Percentiles rank a stretch among this genome's conserved stretches.
Evolutionary conservation across 352 stramenopile species (phyloP).

Genomic region (Globisporangium alternatum): DNA sequence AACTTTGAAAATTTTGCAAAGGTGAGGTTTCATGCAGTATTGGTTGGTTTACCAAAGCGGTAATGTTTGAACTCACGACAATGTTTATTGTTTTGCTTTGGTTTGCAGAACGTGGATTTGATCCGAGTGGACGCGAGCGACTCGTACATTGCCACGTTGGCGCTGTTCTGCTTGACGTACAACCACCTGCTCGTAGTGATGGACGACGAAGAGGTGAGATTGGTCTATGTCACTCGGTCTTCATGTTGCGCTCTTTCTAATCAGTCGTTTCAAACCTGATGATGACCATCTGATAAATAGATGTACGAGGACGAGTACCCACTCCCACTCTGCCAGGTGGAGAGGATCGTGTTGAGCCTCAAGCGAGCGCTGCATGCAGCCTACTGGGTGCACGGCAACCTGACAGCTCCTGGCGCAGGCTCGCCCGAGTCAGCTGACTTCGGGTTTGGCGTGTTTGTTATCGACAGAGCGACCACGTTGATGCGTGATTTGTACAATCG

Average conservation of each 20-base stretch:
- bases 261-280: too few species aligned
- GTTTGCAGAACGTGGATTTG: slow-evolving; percentile 39
- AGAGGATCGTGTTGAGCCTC: slow-evolving; percentile 53
- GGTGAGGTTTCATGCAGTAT: slow-evolving; percentile 20
- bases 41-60: background rate
- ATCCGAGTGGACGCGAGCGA: slow-evolving; percentile 36
- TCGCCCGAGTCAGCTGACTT: slow-evolving; percentile 19
- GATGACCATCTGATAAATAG: slow-evolving; percentile 17
- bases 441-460: slow-evolving; percentile 51
- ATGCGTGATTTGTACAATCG: slow-evolving; percentile 67
- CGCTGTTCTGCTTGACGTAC: slow-evolving; percentile 59
- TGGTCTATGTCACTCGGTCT: background rate
- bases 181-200: slow-evolving; percentile 63
- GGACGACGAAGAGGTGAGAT: slow-evolving; percentile 64
- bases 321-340: slow-evolving; percentile 60
- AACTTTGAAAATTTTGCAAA: slow-evolving; percentile 51
- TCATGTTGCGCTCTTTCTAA: slow-evolving; percentile 5
- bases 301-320: slow-evolving; percentile 71
- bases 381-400: slow-evolving; percentile 45
- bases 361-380: slow-evolving; percentile 57
- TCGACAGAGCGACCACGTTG: slow-evolving; percentile 53
- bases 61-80: background rate
- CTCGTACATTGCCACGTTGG: slow-evolving; percentile 43
- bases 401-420: slow-evolving; percentile 21
- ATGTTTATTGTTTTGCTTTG: slow-evolving; percentile 13